phyloP scores from a whole-genome alignment of 2,329 filamentous ascomycete genomes.

The Penicillium sclerotiorum region DNA sequence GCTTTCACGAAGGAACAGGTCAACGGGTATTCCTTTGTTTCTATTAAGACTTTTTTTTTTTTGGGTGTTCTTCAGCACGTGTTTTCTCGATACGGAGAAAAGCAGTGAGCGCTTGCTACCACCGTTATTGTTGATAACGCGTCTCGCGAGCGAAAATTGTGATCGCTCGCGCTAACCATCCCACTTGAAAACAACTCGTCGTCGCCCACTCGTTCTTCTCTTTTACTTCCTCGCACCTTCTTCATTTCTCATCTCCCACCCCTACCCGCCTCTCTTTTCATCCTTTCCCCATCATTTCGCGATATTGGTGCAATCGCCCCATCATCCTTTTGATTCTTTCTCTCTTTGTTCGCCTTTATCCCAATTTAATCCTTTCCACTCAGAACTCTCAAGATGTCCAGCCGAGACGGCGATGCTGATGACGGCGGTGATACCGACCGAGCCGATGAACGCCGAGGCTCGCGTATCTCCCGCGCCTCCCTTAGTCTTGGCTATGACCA shows the following conservation, averaged over 20 bases:
- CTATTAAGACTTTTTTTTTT: too few species aligned
- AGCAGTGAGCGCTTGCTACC: too few species aligned
- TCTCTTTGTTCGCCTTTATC: background rate
- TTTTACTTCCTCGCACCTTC: background rate
- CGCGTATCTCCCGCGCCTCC: conserved; percentile 41
- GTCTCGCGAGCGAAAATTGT: too few species aligned
- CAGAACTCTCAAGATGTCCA: background rate
- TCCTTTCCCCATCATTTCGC: conserved; percentile 1
- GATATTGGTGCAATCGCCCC: background rate
- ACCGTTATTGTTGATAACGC: too few species aligned
- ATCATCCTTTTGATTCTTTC: background rate
- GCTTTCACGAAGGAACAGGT: too few species aligned
- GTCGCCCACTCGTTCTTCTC: background rate
- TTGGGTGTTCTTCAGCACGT: too few species aligned
- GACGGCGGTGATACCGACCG: conserved; percentile 20
- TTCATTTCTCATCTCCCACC: background rate
- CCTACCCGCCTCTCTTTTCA: background rate
- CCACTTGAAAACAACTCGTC: too few species aligned
- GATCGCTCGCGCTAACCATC: too few species aligned
- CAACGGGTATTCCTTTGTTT: too few species aligned
- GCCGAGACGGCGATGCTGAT: conserved; percentile 27
- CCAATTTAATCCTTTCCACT: background rate
- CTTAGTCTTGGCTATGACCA: conserved; percentile 35
- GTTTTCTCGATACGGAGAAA: too few species aligned
- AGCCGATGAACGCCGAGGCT: conserved; percentile 28